Evolutionary conservation across 352 stramenopile genomes (phyloP), one percentile per base, ranked within the genome.

Genomic region (Thalassiosira livingstoniorum): DNA sequence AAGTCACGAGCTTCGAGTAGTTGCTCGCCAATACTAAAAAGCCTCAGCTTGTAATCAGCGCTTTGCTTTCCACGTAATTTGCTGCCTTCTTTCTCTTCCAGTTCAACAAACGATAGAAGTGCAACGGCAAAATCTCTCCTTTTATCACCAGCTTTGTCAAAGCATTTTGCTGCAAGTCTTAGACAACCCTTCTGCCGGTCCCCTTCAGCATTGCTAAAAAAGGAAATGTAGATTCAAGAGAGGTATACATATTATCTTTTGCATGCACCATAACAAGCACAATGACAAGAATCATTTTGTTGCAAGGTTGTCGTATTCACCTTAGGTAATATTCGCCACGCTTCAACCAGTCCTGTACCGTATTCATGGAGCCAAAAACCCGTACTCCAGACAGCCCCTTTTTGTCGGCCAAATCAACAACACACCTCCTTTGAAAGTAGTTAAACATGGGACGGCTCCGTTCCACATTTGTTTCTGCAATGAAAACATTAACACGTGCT

Each of bases 401-500:
- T 69, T 64, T 75, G n/a, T 62, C 76, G n/a, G 76, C 72, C 39
- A 79, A 42, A 37, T 87, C 80, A 72, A 91, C 85, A 35, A 91
- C 64, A 31, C 35, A 37, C 27, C 81, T 74, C 13, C 61, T 34
- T 47, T 55, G 37, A 42, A 89, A 91, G 60, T 88, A 87, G 35
- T 89, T 75, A 57, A 91, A 88, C 75, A 89, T 87, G 0, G 85
- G 76, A 4, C 60, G 65, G 27, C 78, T 62, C 13, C 32, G 27
- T 27, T 75, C 70, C 1, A 21, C 51, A 63, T 89, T 69, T 37
- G 66, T 78, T 58, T 91, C 85, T 34, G 77, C 83, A 67, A 91
- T 87, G 43, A 88, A 91, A 1, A 91, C 80, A 63, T 91, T 91
- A 3, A 89, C 68, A 13, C 83, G n/a, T 37, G 85, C 70, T 32